These are phyloP conservation scores for Zygotorulaspora florentina DNA, from an alignment of 805 yeast species.

Conservation along the genomic window DNA sequence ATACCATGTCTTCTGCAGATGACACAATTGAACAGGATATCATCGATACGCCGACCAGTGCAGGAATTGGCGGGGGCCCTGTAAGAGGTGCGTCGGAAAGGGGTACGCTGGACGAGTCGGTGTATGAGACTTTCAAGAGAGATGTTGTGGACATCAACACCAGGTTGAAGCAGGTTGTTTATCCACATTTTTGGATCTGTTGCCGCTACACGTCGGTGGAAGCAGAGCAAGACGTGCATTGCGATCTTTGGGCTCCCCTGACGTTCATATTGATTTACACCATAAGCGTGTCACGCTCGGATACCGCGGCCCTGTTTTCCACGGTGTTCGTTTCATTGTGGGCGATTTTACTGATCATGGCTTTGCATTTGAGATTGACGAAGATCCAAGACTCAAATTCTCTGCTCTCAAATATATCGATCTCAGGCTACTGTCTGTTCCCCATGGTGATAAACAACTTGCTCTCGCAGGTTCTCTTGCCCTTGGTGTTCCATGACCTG, in stretches of 20 bases:
- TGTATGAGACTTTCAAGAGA: slow-evolving; percentile 29
- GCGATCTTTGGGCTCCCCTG: slow-evolving; percentile 38
- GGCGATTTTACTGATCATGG: slow-evolving; percentile 27
- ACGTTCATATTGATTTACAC: slow-evolving; percentile 31
- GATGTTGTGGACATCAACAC: slow-evolving; percentile 31
- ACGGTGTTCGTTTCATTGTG: slow-evolving; percentile 32
- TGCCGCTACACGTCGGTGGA: slow-evolving; percentile 1
- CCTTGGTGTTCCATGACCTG: slow-evolving; percentile 22
- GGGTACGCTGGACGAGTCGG: slow-evolving; percentile 35
- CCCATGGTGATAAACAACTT: slow-evolving; percentile 31
- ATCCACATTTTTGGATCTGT: slow-evolving; percentile 26
- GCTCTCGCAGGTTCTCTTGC: slow-evolving; percentile 25
- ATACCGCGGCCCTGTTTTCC: slow-evolving; percentile 31
- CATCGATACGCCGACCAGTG: slow-evolving; percentile 16
- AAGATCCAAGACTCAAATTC: slow-evolving; percentile 27
- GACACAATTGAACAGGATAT: slow-evolving; percentile 30
- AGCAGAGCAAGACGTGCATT: slow-evolving; percentile 14
- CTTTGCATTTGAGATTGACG: slow-evolving; percentile 29
- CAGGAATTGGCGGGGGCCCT: slow-evolving; percentile 1
- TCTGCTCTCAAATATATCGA: slow-evolving; percentile 31
- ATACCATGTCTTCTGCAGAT: slow-evolving; percentile 4
- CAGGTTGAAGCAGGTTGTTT: slow-evolving; percentile 33
- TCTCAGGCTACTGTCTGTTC: slow-evolving; percentile 34
- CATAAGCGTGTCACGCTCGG: slow-evolving; percentile 28
- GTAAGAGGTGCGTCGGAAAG: slow-evolving; percentile 14